Conservation (phyloP, 176 grass and related monocot genomes). For the Coix lacrymajobi region DNA sequence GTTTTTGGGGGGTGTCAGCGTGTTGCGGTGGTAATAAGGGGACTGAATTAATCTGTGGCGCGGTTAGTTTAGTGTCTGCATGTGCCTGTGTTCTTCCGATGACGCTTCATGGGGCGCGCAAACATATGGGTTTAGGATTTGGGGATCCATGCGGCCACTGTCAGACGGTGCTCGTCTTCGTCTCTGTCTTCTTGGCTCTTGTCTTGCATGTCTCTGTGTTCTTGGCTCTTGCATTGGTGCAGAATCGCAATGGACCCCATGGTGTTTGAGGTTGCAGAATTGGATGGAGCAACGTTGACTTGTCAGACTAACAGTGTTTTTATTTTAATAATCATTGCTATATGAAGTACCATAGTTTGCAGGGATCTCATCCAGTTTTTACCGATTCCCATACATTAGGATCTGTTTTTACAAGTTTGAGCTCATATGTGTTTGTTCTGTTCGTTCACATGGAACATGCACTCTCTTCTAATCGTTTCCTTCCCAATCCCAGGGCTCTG, state of each 20-base stretch:
- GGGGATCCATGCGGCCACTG: background rate
- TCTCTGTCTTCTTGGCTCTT: background rate
- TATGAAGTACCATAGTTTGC: background rate
- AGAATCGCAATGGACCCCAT: background rate
- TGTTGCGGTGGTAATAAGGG: background rate
- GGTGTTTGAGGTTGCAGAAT: background rate
- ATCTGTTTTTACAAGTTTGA: slow-evolving; percentile 24
- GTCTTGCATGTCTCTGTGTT: background rate
- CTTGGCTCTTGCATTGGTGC: background rate
- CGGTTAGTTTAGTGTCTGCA: background rate
- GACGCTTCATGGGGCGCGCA: background rate
- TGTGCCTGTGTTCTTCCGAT: background rate
- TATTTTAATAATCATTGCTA: background rate
- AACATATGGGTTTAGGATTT: background rate
- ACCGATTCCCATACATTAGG: background rate
- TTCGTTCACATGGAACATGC: background rate
- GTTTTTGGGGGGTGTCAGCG: too few species aligned
- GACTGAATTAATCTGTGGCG: background rate
- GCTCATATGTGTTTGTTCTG: background rate
- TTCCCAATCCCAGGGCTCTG: slow-evolving; percentile 40
- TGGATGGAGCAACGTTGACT: background rate
- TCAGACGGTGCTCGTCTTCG: background rate
- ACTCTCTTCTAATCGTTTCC: background rate
- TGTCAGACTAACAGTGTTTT: background rate
- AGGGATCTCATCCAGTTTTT: background rate